Percentiles rank a stretch among this genome's conserved stretches.
Conservation (phyloP, 305 asterid species). For the Fraxinus baroniana region DNA sequence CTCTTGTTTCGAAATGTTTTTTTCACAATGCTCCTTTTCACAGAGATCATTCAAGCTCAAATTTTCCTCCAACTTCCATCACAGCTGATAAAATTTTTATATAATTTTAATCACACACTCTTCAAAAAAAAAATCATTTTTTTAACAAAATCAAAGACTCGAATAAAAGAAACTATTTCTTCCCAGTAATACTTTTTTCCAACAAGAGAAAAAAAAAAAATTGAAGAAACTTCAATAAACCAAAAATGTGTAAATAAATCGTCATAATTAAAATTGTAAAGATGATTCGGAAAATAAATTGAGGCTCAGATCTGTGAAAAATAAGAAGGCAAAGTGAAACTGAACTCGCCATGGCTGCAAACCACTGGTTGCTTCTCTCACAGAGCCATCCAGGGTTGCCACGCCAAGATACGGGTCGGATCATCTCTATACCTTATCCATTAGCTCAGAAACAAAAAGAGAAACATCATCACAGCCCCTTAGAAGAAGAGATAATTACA, state of each 20-base stretch:
- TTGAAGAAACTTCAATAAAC: not conserved
- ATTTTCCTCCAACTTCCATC: too few relatives aligned
- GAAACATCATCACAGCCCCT: conserved; percentile 36
- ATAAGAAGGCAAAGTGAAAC: conserved; percentile 20
- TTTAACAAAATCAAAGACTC: too few relatives aligned
- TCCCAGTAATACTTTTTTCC: not conserved
- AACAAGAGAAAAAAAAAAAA: not conserved
- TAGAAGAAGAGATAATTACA: not conserved
- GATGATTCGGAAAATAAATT: not conserved
- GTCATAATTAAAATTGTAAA: not conserved
- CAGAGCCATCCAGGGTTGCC: conserved; percentile 34
- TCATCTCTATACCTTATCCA: conserved; percentile 20
- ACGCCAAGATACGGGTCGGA: conserved; percentile 35
- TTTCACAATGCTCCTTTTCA: conserved; percentile 28
- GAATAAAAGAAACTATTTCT: too few relatives aligned
- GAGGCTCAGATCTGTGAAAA: conserved; percentile 40
- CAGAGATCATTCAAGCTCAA: too few relatives aligned
- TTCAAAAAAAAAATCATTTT: too few relatives aligned
- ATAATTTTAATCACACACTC: too few relatives aligned
- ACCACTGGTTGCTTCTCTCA: conserved; percentile 37
- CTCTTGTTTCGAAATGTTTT: conserved; percentile 15
- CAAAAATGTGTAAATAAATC: too few relatives aligned
- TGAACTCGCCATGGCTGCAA: conserved; percentile 44
- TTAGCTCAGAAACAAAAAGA: conserved; percentile 20
- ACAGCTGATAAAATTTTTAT: too few relatives aligned